Percentiles rank a stretch among this genome's conserved stretches.
Conservation (phyloP, 768 basidiomycete species). For the Hypholoma sublateritium region DNA sequence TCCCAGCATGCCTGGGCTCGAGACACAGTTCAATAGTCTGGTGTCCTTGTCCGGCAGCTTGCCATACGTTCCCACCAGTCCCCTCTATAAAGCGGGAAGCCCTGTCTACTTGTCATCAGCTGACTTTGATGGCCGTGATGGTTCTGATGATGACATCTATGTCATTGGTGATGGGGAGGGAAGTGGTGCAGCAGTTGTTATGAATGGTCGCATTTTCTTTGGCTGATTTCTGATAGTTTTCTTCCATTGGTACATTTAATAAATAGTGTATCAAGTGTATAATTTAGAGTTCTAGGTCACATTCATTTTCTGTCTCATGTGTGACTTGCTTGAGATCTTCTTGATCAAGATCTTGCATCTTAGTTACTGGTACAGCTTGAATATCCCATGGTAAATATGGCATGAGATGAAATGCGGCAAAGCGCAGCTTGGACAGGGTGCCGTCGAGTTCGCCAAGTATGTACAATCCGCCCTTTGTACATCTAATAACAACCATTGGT, state of each 20-base stretch:
- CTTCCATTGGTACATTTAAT: neutral
- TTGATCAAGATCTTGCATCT: neutral
- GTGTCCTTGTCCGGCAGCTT: too few species aligned
- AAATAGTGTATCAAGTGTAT: neutral
- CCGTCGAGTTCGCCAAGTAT: constrained; percentile 31
- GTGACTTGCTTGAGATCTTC: constrained; percentile 3
- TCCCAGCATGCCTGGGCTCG: too few species aligned
- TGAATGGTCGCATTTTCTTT: neutral
- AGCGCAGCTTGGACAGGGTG: constrained; percentile 20
- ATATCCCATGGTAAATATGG: constrained; percentile 21
- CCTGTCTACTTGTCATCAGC: too few species aligned
- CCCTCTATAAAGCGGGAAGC: too few species aligned
- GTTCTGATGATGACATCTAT: too few species aligned
- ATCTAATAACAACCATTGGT: constrained; percentile 32
- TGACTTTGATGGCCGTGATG: too few species aligned
- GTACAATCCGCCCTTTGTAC: constrained; percentile 28
- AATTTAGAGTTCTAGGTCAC: neutral
- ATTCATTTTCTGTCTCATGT: constrained; percentile 7
- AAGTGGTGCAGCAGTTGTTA: too few species aligned
- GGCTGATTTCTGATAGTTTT: neutral
- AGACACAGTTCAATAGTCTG: too few species aligned
- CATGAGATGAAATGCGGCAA: constrained; percentile 25
- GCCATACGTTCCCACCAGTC: too few species aligned
- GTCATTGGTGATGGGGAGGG: too few species aligned
- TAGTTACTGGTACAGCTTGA: constrained; percentile 9